phyloP scores from a whole-genome alignment of 352 stramenopile species.

The Phytophthora tubulina region DNA sequence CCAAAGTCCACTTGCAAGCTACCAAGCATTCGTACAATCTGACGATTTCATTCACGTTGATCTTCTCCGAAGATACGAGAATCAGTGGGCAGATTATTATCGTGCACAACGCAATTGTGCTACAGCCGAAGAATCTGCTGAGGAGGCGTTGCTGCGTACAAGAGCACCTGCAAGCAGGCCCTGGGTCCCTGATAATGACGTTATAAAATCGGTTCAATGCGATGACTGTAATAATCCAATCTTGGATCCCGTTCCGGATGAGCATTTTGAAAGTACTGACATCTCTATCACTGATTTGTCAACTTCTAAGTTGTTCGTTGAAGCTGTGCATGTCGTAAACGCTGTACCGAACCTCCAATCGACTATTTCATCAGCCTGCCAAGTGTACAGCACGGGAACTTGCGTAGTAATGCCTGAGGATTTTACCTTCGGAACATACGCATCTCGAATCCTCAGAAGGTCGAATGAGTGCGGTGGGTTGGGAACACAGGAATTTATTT shows the following conservation, averaged over 20 bases:
- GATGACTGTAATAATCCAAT: not conserved
- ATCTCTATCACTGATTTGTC: not conserved
- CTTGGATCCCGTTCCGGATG: not conserved
- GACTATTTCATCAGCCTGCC: not conserved
- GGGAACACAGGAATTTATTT: slow-evolving; percentile 26
- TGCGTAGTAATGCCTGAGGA: not conserved
- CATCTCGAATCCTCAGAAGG: slow-evolving; percentile 1
- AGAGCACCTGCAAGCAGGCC: not conserved
- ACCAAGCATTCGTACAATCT: not conserved
- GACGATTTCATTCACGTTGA: not conserved
- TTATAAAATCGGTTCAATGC: too few species aligned
- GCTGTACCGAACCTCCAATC: not conserved
- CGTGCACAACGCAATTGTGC: not conserved
- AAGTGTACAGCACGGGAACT: not conserved
- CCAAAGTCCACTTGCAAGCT: not conserved
- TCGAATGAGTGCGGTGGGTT: not conserved
- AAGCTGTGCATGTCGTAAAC: not conserved
- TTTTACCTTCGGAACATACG: not conserved
- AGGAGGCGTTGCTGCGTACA: slow-evolving; percentile 11
- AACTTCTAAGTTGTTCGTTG: not conserved
- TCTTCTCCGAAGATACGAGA: not conserved
- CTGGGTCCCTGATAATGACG: not conserved
- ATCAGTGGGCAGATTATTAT: slow-evolving; percentile 23
- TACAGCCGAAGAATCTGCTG: slow-evolving; percentile 1
- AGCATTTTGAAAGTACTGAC: not conserved